Evolutionary conservation across 495 filamentous ascomycete species (phyloP).

Genomic region (Penicilliopsis zonata): DNA sequence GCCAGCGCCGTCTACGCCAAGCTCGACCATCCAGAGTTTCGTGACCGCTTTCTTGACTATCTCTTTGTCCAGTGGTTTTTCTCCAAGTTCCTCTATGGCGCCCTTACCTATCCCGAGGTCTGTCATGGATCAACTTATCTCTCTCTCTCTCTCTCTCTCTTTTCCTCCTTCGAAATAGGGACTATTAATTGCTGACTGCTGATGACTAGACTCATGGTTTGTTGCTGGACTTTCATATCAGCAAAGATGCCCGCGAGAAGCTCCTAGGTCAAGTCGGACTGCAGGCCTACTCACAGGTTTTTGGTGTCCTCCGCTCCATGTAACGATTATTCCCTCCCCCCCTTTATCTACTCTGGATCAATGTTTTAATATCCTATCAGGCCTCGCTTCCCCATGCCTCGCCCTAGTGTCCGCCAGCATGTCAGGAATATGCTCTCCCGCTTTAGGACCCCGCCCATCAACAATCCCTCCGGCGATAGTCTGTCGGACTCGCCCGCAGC

Average conservation of each 20-base stretch:
- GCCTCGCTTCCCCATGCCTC: conserved; percentile 26
- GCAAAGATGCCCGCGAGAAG: conserved; percentile 76
- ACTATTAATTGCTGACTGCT: conserved; percentile 3
- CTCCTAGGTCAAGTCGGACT: conserved; percentile 76
- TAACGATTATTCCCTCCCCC: conserved; percentile 14
- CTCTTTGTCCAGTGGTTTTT: conserved; percentile 89
- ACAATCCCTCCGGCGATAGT: background rate
- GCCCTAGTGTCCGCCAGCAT: conserved; percentile 53
- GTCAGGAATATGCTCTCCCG: conserved; percentile 65
- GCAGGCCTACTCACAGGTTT: conserved; percentile 62
- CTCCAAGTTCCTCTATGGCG: conserved; percentile 69
- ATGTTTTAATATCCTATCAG: too few species aligned
- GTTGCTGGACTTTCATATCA: conserved; percentile 83
- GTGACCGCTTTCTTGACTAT: conserved; percentile 61
- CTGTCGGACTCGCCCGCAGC: conserved; percentile 15
- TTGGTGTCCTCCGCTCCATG: conserved; percentile 35
- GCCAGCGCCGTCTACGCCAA: conserved; percentile 71
- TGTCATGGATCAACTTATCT: conserved; percentile 8
- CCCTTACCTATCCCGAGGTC: conserved; percentile 84
- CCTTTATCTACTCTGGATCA: conserved; percentile 1
- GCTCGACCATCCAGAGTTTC: conserved; percentile 54
- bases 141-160: too few species aligned
- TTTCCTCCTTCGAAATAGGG: too few species aligned
- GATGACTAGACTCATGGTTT: conserved; percentile 59
- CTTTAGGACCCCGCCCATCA: conserved; percentile 25